A percentile compares a stretch with the other conserved stretches of the same genome.
Evolutionary conservation across 2,329 filamentous ascomycete species (phyloP).

Genomic region (Orbilia quercus): DNA sequence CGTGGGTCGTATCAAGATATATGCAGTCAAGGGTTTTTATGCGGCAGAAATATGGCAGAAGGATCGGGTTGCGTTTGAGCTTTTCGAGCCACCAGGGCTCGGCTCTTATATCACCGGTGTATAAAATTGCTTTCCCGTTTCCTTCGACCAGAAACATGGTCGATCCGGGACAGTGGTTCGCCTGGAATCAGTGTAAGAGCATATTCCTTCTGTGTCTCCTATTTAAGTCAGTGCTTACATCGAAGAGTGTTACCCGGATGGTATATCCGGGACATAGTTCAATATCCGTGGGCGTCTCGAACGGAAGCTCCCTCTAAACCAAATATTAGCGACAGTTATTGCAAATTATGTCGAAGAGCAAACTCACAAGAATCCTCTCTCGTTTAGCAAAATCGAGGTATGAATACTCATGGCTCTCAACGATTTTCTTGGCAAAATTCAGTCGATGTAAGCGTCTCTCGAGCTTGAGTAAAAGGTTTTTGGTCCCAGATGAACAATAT

Average conservation of each 20-base stretch:
- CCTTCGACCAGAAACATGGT: slow-evolving; percentile 94
- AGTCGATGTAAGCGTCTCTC: slow-evolving; percentile 83
- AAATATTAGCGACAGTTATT: slow-evolving; percentile 26
- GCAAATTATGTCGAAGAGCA: slow-evolving; percentile 65
- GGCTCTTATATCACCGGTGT: slow-evolving; percentile 86
- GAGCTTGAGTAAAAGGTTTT: slow-evolving; percentile 80
- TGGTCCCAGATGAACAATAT: slow-evolving; percentile 87
- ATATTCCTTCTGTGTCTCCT: not conserved
- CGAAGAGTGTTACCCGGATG: slow-evolving; percentile 85
- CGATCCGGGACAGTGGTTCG: slow-evolving; percentile 89
- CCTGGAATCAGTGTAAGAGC: slow-evolving; percentile 54
- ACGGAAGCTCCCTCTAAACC: slow-evolving; percentile 78
- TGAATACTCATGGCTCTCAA: slow-evolving; percentile 78
- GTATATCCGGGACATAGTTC: slow-evolving; percentile 75
- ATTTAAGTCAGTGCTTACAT: slow-evolving; percentile 65
- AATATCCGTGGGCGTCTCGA: slow-evolving; percentile 81
- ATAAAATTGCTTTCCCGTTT: slow-evolving; percentile 77
- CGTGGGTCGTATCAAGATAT: slow-evolving; percentile 88
- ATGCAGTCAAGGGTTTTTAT: slow-evolving; percentile 78
- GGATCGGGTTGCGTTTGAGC: slow-evolving; percentile 75
- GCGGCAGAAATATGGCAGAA: slow-evolving; percentile 78
- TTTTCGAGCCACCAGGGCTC: slow-evolving; percentile 87
- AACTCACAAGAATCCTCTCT: slow-evolving; percentile 40
- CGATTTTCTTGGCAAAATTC: slow-evolving; percentile 80
- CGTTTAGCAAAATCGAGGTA: slow-evolving; percentile 78